These are phyloP conservation scores for Craterostigma plantagineum DNA, from an alignment of 257 asterid genomes.

Conservation along the genomic window DNA sequence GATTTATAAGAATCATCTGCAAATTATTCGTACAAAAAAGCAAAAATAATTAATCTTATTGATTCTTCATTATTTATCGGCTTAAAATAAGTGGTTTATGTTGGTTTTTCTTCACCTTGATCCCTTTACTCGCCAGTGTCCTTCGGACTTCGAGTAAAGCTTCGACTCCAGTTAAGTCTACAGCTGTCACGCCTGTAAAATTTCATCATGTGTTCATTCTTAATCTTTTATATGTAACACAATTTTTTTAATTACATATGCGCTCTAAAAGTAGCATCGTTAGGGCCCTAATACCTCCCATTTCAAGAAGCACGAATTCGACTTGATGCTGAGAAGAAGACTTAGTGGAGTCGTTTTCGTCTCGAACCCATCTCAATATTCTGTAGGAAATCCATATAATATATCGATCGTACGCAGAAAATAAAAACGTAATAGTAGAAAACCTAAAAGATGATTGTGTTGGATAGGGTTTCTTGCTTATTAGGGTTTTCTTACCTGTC, in stretches of 20 bases:
- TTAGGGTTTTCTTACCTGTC: constrained; percentile 28
- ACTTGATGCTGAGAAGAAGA: constrained; percentile 13
- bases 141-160: constrained; percentile 37
- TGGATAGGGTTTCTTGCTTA: background rate
- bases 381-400: constrained; percentile 12
- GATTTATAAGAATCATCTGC: constrained; percentile 63
- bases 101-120: constrained; percentile 24
- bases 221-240: too few relatives aligned
- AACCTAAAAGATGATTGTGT: too few relatives aligned
- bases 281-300: constrained; percentile 43
- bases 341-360: constrained; percentile 18
- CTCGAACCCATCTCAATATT: constrained; percentile 58
- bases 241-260: background rate
- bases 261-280: too few relatives aligned
- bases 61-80: too few relatives aligned
- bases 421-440: background rate
- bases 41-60: too few relatives aligned
- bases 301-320: constrained; percentile 45
- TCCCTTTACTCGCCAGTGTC: constrained; percentile 27
- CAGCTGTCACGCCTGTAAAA: constrained; percentile 38
- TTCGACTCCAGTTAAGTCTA: constrained; percentile 72
- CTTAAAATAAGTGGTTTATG: background rate
- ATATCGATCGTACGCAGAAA: background rate
- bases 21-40: background rate
- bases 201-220: too few relatives aligned